Conservation (phyloP, 2,329 filamentous ascomycete genomes). For the Pseudomassariella vexata region DNA sequence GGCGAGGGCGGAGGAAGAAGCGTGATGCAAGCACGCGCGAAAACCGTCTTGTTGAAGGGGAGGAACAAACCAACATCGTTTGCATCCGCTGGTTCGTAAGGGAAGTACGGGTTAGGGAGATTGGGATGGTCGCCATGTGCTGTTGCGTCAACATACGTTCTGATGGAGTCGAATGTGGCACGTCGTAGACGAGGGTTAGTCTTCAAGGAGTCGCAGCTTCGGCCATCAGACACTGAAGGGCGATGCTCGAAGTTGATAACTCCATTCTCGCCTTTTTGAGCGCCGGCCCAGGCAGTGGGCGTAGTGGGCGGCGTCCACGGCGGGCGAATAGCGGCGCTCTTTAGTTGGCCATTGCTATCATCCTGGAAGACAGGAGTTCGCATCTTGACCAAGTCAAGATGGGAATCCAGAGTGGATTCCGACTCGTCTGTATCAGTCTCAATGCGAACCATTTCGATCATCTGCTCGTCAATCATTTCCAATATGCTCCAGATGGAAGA, state of each 20-base stretch:
- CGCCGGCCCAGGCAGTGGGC: conserved; percentile 7
- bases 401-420: too few relatives aligned
- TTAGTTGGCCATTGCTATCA: background rate
- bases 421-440: conserved; percentile 5
- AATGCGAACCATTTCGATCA: conserved; percentile 2
- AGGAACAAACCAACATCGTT: conserved; percentile 9
- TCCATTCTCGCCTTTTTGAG: conserved; percentile 5
- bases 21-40: conserved; percentile 8
- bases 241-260: conserved; percentile 9
- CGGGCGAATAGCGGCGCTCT: conserved; percentile 6
- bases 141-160: background rate
- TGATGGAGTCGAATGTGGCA: background rate
- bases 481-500: conserved; percentile 4
- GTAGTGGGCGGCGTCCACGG: conserved; percentile 18
- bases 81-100: conserved; percentile 8
- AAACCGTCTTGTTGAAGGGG: conserved; percentile 1
- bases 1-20: conserved; percentile 12
- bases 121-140: background rate
- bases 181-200: conserved; percentile 1
- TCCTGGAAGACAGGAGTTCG: background rate
- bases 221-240: conserved; percentile 9
- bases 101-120: background rate
- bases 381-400: too few relatives aligned
- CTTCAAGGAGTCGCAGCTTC: conserved; percentile 7
- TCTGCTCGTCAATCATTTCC: conserved; percentile 8